Conservation (phyloP, 2,329 filamentous ascomycete genomes). For the Monilinia fructicola region DNA sequence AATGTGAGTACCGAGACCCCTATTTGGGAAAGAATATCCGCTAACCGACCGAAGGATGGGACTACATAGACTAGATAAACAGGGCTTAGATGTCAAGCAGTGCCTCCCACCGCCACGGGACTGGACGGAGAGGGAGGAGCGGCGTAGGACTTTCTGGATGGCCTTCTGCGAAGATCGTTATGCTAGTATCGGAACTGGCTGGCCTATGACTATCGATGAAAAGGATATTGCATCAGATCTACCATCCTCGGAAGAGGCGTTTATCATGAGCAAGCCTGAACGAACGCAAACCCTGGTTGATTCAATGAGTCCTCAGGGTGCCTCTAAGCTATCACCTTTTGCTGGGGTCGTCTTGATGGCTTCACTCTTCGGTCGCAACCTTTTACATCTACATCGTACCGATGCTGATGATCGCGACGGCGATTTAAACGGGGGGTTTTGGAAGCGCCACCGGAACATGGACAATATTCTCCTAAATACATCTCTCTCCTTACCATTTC, state of each 20-base stretch:
- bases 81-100: conserved; percentile 86
- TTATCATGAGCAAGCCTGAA: conserved; percentile 74
- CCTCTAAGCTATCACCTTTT: conserved; percentile 71
- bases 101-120: conserved; percentile 82
- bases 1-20: conserved; percentile 58
- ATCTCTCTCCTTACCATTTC: conserved; percentile 74
- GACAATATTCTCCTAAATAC: conserved; percentile 90
- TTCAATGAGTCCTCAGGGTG: conserved; percentile 68
- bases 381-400: conserved; percentile 87
- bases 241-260: conserved; percentile 81
- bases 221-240: conserved; percentile 85
- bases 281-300: conserved; percentile 69
- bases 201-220: conserved; percentile 94
- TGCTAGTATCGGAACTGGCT: conserved; percentile 92
- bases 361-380: conserved; percentile 86
- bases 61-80: conserved; percentile 80
- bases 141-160: conserved; percentile 93
- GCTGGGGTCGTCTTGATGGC: conserved; percentile 81
- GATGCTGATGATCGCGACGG: conserved; percentile 77
- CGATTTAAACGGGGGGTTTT: conserved; percentile 90
- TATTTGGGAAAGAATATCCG: background rate
- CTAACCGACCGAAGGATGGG: conserved; percentile 72
- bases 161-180: conserved; percentile 88
- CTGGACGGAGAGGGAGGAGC: conserved; percentile 91
- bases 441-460: conserved; percentile 86